A percentile compares a stretch with the other conserved stretches of the same genome.
Evolutionary conservation across 768 basidiomycete species (phyloP).

Genomic region (Lentinula boryana): DNA sequence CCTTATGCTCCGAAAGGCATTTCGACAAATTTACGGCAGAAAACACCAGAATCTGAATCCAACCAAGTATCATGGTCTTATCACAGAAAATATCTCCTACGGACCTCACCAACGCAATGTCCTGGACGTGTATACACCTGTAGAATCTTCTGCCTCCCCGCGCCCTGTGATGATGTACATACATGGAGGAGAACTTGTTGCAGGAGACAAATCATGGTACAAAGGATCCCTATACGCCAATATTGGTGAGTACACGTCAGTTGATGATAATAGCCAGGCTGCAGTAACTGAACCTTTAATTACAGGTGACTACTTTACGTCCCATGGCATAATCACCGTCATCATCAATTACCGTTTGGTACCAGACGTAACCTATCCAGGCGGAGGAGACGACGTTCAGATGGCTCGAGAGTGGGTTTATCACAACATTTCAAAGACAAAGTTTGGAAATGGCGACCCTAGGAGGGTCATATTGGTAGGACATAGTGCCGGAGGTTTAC

Average conservation of each 20-base stretch:
- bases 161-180: neutral
- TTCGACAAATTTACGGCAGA: neutral
- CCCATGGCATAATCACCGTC: neutral
- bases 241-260: neutral
- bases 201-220: neutral
- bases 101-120: neutral
- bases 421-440: neutral
- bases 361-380: neutral
- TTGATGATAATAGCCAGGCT: neutral
- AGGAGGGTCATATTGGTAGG: neutral
- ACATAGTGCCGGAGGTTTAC: neutral
- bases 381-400: neutral
- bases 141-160: neutral
- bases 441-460: neutral
- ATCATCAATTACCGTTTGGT: constrained; percentile 1
- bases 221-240: neutral
- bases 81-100: neutral
- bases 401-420: neutral
- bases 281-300: neutral
- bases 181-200: neutral
- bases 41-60: neutral
- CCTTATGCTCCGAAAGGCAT: neutral
- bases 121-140: neutral
- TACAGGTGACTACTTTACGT: neutral
- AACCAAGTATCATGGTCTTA: neutral